Conservation (phyloP, 1,284 basidiomycete species). For the Cryptococcus neoformans region DNA sequence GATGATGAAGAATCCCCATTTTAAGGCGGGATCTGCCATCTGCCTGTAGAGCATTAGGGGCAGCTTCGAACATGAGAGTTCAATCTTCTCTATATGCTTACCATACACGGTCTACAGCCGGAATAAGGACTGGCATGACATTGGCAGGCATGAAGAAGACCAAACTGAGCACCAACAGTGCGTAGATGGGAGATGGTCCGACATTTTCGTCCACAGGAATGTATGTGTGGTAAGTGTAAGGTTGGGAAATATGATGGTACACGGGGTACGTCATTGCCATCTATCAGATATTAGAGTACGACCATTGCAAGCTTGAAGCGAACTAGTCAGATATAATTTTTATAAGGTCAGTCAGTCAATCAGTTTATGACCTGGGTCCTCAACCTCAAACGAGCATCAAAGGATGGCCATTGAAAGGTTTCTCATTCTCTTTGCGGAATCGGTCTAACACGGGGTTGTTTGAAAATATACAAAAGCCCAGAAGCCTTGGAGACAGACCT, state of each 20-base stretch:
- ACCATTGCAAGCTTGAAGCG: too few species aligned
- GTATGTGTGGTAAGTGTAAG: slow-evolving; percentile 10
- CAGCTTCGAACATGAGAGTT: neutral
- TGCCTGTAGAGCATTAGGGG: slow-evolving; percentile 12
- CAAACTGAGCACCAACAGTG: slow-evolving; percentile 32
- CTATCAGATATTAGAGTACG: too few species aligned
- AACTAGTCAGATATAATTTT: too few species aligned
- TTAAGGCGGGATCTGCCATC: slow-evolving; percentile 27
- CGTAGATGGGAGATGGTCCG: slow-evolving; percentile 27
- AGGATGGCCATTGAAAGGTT: too few species aligned
- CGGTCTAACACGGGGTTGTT: too few species aligned
- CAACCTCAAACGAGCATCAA: too few species aligned
- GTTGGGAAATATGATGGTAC: neutral
- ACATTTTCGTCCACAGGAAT: slow-evolving; percentile 1
- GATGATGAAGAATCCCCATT: slow-evolving; percentile 33
- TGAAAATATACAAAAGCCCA: too few species aligned
- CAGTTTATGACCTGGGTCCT: too few species aligned
- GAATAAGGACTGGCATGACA: slow-evolving; percentile 28
- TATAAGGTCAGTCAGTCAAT: too few species aligned
- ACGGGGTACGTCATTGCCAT: neutral
- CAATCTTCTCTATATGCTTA: slow-evolving; percentile 4
- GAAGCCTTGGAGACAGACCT: neutral
- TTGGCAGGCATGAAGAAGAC: slow-evolving; percentile 34
- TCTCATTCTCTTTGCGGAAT: too few species aligned
- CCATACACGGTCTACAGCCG: slow-evolving; percentile 22